Conservation (phyloP, 805 yeast species). For the Huiozyma sinensis region DNA sequence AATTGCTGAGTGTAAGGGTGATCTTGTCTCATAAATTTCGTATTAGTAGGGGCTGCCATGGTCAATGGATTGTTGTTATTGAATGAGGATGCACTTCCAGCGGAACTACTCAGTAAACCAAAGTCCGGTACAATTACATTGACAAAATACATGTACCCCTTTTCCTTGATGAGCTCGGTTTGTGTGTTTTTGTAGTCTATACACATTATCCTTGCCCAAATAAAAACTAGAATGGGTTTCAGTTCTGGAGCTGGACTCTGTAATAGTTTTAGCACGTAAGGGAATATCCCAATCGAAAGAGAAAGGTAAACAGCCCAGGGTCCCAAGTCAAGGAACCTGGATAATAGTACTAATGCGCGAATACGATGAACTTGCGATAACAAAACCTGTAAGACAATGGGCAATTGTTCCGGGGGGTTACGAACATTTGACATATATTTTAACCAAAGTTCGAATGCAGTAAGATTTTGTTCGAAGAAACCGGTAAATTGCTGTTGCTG, state of each 20-base stretch:
- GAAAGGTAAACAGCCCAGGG: slow-evolving; percentile 97
- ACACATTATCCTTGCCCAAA: slow-evolving; percentile 97
- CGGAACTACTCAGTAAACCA: slow-evolving; percentile 10
- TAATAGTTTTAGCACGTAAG: slow-evolving; percentile 78
- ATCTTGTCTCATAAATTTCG: not conserved
- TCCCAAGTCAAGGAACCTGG: slow-evolving; percentile 83
- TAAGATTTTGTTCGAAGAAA: slow-evolving; percentile 89
- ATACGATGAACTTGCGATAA: slow-evolving; percentile 90
- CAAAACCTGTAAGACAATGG: slow-evolving; percentile 85
- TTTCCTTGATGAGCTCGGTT: slow-evolving; percentile 83
- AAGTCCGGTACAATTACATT: slow-evolving; percentile 52
- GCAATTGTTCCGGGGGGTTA: slow-evolving; percentile 89
- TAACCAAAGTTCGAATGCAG: slow-evolving; percentile 95
- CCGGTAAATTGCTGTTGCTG: slow-evolving; percentile 72
- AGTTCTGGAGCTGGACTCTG: slow-evolving; percentile 94
- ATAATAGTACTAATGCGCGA: slow-evolving; percentile 72
- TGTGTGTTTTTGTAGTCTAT: slow-evolving; percentile 86
- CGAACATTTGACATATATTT: slow-evolving; percentile 77
- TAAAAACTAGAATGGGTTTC: slow-evolving; percentile 86
- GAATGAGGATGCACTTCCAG: slow-evolving; percentile 11
- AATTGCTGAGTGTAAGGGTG: not conserved
- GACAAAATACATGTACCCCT: slow-evolving; percentile 79
- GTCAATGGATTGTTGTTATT: slow-evolving; percentile 13
- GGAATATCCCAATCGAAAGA: slow-evolving; percentile 88
- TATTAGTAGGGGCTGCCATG: slow-evolving; percentile 11